A percentile compares a stretch with the other conserved stretches of the same genome.
Conservation (phyloP, 1,139 yeast species). For the Casaregolazyma lundiana region DNA sequence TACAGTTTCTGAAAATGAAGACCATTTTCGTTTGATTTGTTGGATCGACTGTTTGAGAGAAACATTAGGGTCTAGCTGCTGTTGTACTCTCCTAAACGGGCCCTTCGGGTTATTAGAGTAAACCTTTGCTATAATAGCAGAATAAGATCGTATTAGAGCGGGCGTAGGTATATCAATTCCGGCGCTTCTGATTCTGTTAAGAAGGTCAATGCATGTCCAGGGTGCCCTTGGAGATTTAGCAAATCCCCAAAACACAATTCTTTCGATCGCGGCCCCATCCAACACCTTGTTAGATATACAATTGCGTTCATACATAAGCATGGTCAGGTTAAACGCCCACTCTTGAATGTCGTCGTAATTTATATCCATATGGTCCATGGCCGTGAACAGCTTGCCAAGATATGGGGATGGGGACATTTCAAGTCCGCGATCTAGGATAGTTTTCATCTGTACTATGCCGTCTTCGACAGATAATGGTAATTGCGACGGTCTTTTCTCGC, state of each 20-base stretch:
- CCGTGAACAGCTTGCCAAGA: conserved; percentile 2
- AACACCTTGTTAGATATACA: not conserved
- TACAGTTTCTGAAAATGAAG: not conserved
- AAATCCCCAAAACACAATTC: conserved; percentile 11
- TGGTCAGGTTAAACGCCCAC: conserved; percentile 5
- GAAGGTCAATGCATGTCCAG: conserved; percentile 6
- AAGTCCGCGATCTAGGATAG: conserved; percentile 1
- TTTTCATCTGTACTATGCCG: not conserved
- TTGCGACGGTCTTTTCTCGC: not conserved
- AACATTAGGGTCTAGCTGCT: conserved; percentile 10
- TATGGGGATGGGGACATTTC: conserved; percentile 2
- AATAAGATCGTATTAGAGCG: not conserved
- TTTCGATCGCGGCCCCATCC: conserved; percentile 4
- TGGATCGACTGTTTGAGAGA: conserved; percentile 11
- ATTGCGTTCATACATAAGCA: not conserved
- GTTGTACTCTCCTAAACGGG: conserved; percentile 6
- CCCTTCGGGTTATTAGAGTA: conserved; percentile 6
- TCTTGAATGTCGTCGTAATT: conserved; percentile 5
- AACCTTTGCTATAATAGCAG: conserved; percentile 2
- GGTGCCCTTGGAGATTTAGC: conserved; percentile 9
- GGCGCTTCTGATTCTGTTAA: not conserved
- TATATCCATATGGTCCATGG: conserved; percentile 9
- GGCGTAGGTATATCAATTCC: conserved; percentile 6
- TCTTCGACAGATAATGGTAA: not conserved
- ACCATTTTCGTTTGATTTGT: conserved; percentile 2